phyloP scores from a whole-genome alignment of 1,284 basidiomycete species.

The Anthracocystis walkeri region DNA sequence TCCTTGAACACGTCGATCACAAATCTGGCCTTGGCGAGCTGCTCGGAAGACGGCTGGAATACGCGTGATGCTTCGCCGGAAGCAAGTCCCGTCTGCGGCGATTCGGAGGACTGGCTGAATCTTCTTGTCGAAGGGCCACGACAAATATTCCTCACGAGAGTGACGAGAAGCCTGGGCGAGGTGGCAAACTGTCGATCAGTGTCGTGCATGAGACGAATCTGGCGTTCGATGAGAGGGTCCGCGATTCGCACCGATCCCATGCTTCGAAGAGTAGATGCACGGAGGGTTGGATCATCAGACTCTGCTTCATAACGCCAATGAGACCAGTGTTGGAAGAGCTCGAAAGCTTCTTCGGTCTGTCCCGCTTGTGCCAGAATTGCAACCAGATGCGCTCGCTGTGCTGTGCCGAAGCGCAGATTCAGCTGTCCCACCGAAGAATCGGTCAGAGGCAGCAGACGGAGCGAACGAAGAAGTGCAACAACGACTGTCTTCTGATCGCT shows the following conservation, averaged over 20 bases:
- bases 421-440: slow-evolving; percentile 19
- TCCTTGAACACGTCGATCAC: slow-evolving; percentile 34
- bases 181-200: slow-evolving; percentile 11
- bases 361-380: slow-evolving; percentile 24
- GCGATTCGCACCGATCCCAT: neutral
- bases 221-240: slow-evolving; percentile 39
- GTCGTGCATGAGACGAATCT: slow-evolving; percentile 35
- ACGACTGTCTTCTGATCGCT: slow-evolving; percentile 15
- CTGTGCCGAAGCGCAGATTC: slow-evolving; percentile 20
- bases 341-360: slow-evolving; percentile 31
- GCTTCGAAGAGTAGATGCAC: slow-evolving; percentile 4
- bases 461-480: slow-evolving; percentile 20
- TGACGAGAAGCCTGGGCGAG: slow-evolving; percentile 18
- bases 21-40: slow-evolving; percentile 24
- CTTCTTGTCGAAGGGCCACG: slow-evolving; percentile 1
- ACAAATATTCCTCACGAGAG: slow-evolving; percentile 29
- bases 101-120: neutral
- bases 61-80: neutral
- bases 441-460: slow-evolving; percentile 34
- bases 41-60: neutral
- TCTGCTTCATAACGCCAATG: slow-evolving; percentile 21
- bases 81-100: neutral
- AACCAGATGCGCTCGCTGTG: slow-evolving; percentile 15
- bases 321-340: slow-evolving; percentile 41
- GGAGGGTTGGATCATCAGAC: neutral